A percentile compares a stretch with the other conserved stretches of the same genome.
Evolutionary conservation across 768 basidiomycete species (phyloP).

Genomic region (Boletus rubroflammeus): DNA sequence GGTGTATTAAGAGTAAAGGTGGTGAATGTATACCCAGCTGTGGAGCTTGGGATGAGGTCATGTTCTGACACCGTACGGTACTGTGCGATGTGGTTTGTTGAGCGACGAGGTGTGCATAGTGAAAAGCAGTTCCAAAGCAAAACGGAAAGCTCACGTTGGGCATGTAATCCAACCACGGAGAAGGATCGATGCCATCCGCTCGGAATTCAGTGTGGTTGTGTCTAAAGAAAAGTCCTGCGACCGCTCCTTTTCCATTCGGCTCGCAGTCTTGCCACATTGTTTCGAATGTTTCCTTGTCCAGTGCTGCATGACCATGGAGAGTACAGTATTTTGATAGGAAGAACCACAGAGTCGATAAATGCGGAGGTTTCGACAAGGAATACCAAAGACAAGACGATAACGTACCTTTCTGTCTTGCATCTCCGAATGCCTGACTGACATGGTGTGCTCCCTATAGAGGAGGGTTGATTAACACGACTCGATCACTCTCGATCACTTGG

Average conservation of each 20-base stretch:
- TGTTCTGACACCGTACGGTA: conserved; percentile 37
- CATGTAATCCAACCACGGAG: conserved; percentile 44
- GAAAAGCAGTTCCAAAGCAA: neutral
- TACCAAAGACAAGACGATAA: neutral
- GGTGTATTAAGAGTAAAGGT: conserved; percentile 69
- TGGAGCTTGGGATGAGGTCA: conserved; percentile 40
- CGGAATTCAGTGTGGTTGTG: conserved; percentile 62
- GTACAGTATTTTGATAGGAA: neutral
- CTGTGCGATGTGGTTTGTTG: conserved; percentile 12
- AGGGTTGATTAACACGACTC: neutral
- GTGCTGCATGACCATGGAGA: conserved; percentile 36
- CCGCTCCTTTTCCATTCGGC: conserved; percentile 41
- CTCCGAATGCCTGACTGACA: conserved; percentile 54
- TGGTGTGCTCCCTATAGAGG: conserved; percentile 72
- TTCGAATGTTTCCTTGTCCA: conserved; percentile 74
- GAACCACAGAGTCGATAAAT: neutral
- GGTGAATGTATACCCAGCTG: conserved; percentile 54
- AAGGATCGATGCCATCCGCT: conserved; percentile 33
- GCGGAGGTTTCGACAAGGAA: neutral
- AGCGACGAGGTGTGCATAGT: neutral
- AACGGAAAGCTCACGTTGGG: conserved; percentile 41
- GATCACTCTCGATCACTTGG: neutral
- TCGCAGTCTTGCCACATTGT: conserved; percentile 70
- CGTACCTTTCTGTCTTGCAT: conserved; percentile 54
- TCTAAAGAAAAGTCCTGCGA: conserved; percentile 63